Evolutionary conservation across 768 basidiomycete genomes (phyloP), one percentile per base, ranked within the genome.

Genomic region (Gymnopilus junonius): DNA sequence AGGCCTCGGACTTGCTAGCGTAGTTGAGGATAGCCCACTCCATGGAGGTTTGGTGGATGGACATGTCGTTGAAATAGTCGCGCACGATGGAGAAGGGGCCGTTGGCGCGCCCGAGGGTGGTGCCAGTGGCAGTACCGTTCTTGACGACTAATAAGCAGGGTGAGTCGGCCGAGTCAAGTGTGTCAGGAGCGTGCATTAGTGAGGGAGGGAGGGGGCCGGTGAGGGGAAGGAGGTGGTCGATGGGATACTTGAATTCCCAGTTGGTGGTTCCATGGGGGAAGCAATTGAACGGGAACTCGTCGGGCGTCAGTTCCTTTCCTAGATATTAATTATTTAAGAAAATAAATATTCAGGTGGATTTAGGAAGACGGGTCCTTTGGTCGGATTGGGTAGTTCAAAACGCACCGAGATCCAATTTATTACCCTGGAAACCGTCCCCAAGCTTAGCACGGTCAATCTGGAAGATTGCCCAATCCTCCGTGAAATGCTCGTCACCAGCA

Each of bases 21-120:
- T 72, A 74, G 32, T 65, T 50, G 48, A 55, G 55, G 48, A 77
- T 67, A 27, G 68, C 70, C 43, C 71, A 53, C 55, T 75, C 73
- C 56, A 64, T 66, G 12, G 74, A 71, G n/a, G 58, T 67, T 53
- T 62, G 48, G 8, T 17, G 17, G 34, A 62, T 55, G 53, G 54
- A 37, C n/a, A 51, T 58, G 39, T 53, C 29, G 25, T 35, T 56
- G 8, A 17, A 37, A 37, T 37, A 8, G 17, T 37, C 37, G 42
- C 74, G 75, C 32, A 64, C 59, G 62, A 72, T 68, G 8, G 76
- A 77, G 60, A 68, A 65, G 15, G 75, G 46, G 27, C 73, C 69
- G 27, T 60, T 74, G 17, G 59, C 70, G 48, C 70, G 71, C 35
- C 76, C 77, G 43, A 74, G 55, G 58, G 76, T 77, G 46, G 63